Conservation (phyloP, 495 filamentous ascomycete species). For the Podospora conica region DNA sequence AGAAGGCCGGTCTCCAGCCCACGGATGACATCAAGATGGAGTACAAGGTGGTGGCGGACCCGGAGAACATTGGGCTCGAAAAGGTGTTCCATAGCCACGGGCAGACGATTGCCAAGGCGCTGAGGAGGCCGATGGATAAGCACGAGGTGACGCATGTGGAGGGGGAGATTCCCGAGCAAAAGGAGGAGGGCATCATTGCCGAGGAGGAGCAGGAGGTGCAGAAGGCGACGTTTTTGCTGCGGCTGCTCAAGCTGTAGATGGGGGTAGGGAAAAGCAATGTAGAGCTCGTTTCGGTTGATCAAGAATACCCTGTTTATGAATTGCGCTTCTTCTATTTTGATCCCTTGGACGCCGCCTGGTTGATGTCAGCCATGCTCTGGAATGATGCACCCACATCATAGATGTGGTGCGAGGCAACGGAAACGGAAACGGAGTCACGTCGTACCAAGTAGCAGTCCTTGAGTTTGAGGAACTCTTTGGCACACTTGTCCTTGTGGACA, state of each 20-base stretch:
- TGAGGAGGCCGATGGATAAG: conserved; percentile 74
- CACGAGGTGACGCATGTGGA: conserved; percentile 58
- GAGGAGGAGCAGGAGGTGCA: conserved; percentile 89
- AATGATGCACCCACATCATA: background rate
- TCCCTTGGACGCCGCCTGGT: background rate
- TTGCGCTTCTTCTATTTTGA: background rate
- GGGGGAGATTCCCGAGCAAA: conserved; percentile 52
- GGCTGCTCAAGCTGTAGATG: conserved; percentile 63
- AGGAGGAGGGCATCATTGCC: conserved; percentile 58
- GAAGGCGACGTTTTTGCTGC: conserved; percentile 77
- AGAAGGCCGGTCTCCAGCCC: conserved; percentile 39
- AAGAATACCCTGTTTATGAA: background rate
- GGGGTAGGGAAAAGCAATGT: background rate
- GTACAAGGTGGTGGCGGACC: conserved; percentile 52
- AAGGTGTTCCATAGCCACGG: conserved; percentile 66
- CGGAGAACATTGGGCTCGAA: conserved; percentile 67
- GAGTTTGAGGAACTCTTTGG: conserved; percentile 73
- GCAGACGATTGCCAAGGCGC: conserved; percentile 66
- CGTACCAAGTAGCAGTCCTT: conserved; percentile 87
- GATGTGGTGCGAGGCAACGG: background rate
- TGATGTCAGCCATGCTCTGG: background rate
- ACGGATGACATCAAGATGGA: conserved; percentile 44
- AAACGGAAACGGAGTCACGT: conserved; percentile 1
- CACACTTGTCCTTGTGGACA: conserved; percentile 86
- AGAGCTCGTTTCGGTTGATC: background rate